Evolutionary conservation across 2,329 filamentous ascomycete genomes (phyloP), one percentile per base, ranked within the genome.

Genomic region (Venturia asperata): DNA sequence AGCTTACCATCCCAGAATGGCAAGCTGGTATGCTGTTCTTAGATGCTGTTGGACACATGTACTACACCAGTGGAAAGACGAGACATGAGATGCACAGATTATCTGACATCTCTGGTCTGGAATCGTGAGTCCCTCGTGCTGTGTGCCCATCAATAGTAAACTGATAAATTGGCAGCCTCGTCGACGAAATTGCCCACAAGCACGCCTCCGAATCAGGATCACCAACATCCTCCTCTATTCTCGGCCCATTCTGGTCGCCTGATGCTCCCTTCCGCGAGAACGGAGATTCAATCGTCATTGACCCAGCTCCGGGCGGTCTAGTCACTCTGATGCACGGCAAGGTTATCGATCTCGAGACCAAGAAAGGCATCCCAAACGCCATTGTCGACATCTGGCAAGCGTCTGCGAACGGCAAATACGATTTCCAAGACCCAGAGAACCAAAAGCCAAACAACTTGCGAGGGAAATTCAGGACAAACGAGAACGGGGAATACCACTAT

Each of bases 371-470:
- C 71, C 82, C 81, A 64, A 79, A 81, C 71, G 88, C 87, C 70
- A 85, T 89, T 68, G 85, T 91, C 71, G 89, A 91, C 73, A 87
- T 91, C 79, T 91, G 88, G 88, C 87, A 91, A 74, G 87, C 88
- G 62, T 87, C 84, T 69, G 81, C 86, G 75, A 91, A 90, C 78
- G 88, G 87, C 74, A 86, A 87, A 74, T 91, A 91, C 80, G 87
- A 90, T 72, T 85, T 88, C 81, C 87, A 89, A 76, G 88, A 91
- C 75, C 87, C 87, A 0, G 82, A 86, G 65, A 85, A 85, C 77
- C 87, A 90, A 80, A 77, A 78, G 62, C 84, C 85, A 73, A 88
- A 90, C 82, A 91, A 91, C 80, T 81, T 91, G 52, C 84, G 88
- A 55, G 88, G 88, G 74, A 91, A 90, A 79, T 91, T 91, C 80